Conservation (phyloP, 148 eudicot species). For the Vaccinium darrowii region DNA sequence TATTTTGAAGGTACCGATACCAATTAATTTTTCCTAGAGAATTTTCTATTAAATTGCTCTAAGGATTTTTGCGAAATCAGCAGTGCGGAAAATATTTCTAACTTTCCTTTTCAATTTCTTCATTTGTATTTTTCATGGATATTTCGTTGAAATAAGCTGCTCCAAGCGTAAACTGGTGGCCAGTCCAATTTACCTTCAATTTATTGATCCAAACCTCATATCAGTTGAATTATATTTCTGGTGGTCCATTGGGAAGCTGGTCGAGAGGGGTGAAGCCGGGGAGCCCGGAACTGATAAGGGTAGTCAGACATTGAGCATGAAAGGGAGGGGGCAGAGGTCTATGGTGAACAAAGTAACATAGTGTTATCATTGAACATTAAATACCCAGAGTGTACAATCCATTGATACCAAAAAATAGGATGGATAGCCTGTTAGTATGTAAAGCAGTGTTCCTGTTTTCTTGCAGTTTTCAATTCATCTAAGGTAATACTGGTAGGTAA, state of each 20-base stretch:
- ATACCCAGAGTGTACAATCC: background rate
- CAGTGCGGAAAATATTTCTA: background rate
- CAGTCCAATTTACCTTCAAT: background rate
- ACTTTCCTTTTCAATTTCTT: background rate
- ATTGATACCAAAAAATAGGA: background rate
- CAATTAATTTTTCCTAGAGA: background rate
- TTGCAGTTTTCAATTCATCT: background rate
- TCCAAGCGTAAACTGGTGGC: background rate
- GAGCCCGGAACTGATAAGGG: background rate
- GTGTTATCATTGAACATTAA: background rate
- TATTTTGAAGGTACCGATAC: background rate
- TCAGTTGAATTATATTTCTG: background rate
- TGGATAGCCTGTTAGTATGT: background rate
- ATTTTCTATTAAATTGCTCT: background rate
- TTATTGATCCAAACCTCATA: background rate
- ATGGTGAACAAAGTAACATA: background rate
- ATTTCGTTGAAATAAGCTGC: background rate
- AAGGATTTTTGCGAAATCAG: background rate
- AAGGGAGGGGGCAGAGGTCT: background rate
- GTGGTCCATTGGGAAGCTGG: background rate
- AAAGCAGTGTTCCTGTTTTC: background rate
- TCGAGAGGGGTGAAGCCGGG: background rate
- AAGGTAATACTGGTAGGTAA: background rate
- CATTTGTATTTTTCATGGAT: background rate
- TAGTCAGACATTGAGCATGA: background rate